Conservation (phyloP, 2,329 filamentous ascomycete species). For the Kalmusia sp. region DNA sequence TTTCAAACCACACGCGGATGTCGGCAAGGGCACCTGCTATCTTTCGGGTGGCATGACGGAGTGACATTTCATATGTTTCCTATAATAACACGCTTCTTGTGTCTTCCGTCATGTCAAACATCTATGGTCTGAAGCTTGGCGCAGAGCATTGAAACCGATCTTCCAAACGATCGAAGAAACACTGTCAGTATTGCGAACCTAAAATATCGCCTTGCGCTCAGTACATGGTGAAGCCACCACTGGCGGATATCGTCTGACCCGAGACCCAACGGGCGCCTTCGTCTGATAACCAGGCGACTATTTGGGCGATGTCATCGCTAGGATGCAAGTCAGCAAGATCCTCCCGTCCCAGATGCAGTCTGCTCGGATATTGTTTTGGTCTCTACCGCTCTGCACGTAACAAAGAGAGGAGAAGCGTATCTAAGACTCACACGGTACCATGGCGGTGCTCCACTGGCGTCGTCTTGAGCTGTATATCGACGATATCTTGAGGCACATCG, state of each 20-base stretch:
- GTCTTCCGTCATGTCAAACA: conserved; percentile 32
- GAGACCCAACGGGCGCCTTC: conserved; percentile 52
- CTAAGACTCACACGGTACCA: conserved; percentile 45
- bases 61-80: background rate
- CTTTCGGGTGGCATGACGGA: background rate
- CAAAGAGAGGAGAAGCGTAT: conserved; percentile 13
- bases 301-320: conserved; percentile 62
- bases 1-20: too few species aligned
- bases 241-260: conserved; percentile 64
- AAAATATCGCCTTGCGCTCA: conserved; percentile 14
- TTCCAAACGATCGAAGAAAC: conserved; percentile 27
- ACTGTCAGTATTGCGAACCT: conserved; percentile 10
- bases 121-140: conserved; percentile 33
- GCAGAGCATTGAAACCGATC: conserved; percentile 21
- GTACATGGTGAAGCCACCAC: conserved; percentile 54
- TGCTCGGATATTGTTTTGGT: background rate
- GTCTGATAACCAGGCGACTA: conserved; percentile 63
- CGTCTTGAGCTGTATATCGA: conserved; percentile 57
- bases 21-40: background rate
- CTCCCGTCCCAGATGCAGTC: background rate
- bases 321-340: conserved; percentile 3
- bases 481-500: conserved; percentile 57
- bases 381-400: too few species aligned
- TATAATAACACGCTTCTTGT: conserved; percentile 4
- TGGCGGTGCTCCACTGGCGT: conserved; percentile 61